These are phyloP conservation scores for Oryza glumipatula DNA, from an alignment of 176 grass and related monocot genomes.

Conservation along the genomic window DNA sequence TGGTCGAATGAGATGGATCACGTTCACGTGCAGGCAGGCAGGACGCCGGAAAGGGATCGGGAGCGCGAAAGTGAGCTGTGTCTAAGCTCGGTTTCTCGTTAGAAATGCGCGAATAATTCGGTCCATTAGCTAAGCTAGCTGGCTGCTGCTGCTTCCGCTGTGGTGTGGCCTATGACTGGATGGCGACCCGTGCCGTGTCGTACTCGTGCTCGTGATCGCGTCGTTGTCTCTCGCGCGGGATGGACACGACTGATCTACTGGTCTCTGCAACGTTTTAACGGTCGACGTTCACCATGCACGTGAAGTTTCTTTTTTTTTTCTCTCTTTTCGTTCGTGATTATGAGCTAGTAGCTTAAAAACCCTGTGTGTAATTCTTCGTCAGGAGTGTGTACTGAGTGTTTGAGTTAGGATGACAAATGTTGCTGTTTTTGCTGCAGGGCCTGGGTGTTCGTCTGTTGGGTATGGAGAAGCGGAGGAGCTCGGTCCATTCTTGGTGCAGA, in stretches of 20 bases:
- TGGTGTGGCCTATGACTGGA: not conserved
- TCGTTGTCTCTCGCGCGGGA: not conserved
- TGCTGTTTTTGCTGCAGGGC: conserved; percentile 64
- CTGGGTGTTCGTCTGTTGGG: conserved; percentile 91
- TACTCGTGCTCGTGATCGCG: not conserved
- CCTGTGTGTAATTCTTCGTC: not conserved
- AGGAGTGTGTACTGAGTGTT: not conserved
- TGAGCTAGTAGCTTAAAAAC: no score
- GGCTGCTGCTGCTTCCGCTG: not conserved
- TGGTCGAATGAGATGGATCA: not conserved
- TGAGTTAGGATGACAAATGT: not conserved
- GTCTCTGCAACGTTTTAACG: not conserved
- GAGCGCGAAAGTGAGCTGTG: not conserved
- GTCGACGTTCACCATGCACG: not conserved
- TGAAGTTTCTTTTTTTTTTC: not conserved
- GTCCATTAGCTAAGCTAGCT: not conserved
- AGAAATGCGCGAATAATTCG: not conserved
- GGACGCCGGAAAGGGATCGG: not conserved
- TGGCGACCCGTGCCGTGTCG: conserved; percentile 12
- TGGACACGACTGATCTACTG: not conserved
- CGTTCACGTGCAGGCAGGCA: not conserved
- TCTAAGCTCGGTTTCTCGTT: not conserved
- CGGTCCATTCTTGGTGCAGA: conserved; percentile 91
- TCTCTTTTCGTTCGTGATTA: not conserved
- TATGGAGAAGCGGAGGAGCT: conserved; percentile 88